Evolutionary conservation across 345 rosid genomes (phyloP), one percentile per base, ranked within the genome.

Genomic region (Carallia brachiata): DNA sequence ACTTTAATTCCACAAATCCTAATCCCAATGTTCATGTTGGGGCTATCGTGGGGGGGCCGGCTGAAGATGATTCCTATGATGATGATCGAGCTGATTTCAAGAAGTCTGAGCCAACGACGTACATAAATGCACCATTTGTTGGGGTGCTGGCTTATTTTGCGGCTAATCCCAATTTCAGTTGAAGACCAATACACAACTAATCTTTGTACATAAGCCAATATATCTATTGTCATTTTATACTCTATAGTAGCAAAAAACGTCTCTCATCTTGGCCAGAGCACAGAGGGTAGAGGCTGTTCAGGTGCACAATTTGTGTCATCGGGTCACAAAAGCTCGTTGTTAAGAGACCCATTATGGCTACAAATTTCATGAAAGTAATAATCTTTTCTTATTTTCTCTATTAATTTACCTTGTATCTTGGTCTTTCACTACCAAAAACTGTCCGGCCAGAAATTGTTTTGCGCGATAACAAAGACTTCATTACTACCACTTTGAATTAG

Each of bases 111-210:
- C 98, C 98, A 1, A 89, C 99, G 0, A 95, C 99, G 4, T 92
- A 95, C 58, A 95, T 95, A 56, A 95, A 92, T 71, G 99, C 99
- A 32, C 97, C 99, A 10, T 90, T 92, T 68, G 98, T 95, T 28
- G 99, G 99, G 6, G 98, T 87, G 52, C 89, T 92, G 65, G 96
- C 98, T 52, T 92, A 85, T 68, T 88, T 95, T 77, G 92, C 92
- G 2, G 98, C 94, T 18, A 90, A 95, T 75, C 90, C 98, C 10
- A 69, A 73, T 55, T 76, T 68, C 27, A 72, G 79, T 55, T 87
- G 73, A 71, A 27, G 27, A 15, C 34, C 10, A 31, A 48, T 6
- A 3, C 6, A 57, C 36, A 40, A 48, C 31, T 56, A 63, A 53
- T 62, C 52, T 34, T 63, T 40, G 77, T 71, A 58, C 28, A 76